Percentiles rank a stretch among this genome's conserved stretches.
These are phyloP conservation scores for Bothriochloa decipiens DNA, from an alignment of 176 grass and related monocot species.

Conservation along the genomic window DNA sequence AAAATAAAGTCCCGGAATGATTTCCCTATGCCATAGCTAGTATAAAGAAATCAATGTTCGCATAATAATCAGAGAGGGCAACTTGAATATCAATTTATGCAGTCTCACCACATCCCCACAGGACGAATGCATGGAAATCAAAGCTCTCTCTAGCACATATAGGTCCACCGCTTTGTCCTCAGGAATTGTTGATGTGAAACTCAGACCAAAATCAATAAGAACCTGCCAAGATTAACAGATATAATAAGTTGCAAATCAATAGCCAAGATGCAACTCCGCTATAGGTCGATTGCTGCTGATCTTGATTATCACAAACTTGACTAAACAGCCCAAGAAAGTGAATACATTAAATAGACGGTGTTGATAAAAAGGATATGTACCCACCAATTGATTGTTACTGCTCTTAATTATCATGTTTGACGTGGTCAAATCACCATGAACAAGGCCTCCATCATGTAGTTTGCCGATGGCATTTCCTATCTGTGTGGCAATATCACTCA, in stretches of 20 bases:
- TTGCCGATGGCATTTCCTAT: slow-evolving; percentile 89
- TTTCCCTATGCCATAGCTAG: background rate
- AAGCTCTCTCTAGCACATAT: slow-evolving; percentile 95
- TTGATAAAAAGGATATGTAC: slow-evolving; percentile 17
- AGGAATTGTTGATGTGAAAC: slow-evolving; percentile 82
- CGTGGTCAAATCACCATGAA: slow-evolving; percentile 93
- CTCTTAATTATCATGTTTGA: slow-evolving; percentile 96
- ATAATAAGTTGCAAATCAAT: background rate
- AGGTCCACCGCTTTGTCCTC: slow-evolving; percentile 97
- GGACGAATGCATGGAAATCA: slow-evolving; percentile 97
- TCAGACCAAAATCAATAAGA: slow-evolving; percentile 98
- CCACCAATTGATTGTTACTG: slow-evolving; percentile 62
- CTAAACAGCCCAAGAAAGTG: slow-evolving; percentile 12
- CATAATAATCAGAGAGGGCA: background rate
- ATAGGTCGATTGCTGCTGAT: background rate
- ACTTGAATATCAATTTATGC: slow-evolving; percentile 5
- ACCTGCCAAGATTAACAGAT: slow-evolving; percentile 59
- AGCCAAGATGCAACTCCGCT: background rate
- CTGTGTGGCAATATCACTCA: slow-evolving; percentile 75
- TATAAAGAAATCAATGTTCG: background rate
- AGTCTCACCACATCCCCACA: slow-evolving; percentile 79
- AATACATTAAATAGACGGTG: slow-evolving; percentile 8
- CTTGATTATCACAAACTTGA: background rate
- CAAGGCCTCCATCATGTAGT: slow-evolving; percentile 88
- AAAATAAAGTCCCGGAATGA: background rate